phyloP scores from a whole-genome alignment of 2,329 filamentous ascomycete species.

The Diaporthe australafricana region DNA sequence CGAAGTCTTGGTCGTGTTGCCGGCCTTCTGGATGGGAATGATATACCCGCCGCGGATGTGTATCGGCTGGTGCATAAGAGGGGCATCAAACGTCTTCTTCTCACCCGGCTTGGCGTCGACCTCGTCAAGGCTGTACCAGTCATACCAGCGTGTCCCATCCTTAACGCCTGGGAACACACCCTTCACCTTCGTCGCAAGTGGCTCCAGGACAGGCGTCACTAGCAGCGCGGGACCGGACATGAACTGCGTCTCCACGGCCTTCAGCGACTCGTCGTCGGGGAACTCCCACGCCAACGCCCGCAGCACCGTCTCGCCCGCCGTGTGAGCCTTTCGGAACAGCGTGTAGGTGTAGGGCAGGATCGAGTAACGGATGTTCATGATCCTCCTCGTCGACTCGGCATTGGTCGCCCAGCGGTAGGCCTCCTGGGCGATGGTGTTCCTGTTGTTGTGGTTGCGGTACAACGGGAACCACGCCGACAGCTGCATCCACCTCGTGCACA shows the following conservation, averaged over 20 bases:
- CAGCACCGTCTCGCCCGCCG: background rate
- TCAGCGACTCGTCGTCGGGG: constrained; percentile 4
- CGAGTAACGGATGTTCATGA: constrained; percentile 13
- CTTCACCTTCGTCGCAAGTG: constrained; percentile 1
- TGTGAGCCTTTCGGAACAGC: constrained; percentile 1
- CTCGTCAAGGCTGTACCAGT: constrained; percentile 14
- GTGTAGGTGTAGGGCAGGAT: constrained; percentile 17
- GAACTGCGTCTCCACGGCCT: constrained; percentile 17
- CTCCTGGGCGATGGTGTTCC: constrained; percentile 9
- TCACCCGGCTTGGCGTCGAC: constrained; percentile 1
- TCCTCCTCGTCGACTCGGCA: constrained; percentile 7
- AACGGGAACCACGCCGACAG: constrained; percentile 77
- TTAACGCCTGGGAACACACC: constrained; percentile 2
- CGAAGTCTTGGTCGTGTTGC: constrained; percentile 3
- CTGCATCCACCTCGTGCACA: constrained; percentile 74
- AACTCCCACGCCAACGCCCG: constrained; percentile 12
- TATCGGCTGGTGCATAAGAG: constrained; percentile 4
- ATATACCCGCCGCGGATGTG: constrained; percentile 13
- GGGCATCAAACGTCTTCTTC: constrained; percentile 15
- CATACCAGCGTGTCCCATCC: constrained; percentile 8
- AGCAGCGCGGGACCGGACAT: constrained; percentile 4
- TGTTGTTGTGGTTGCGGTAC: constrained; percentile 69
- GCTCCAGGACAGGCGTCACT: constrained; percentile 1
- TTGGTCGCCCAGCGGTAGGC: constrained; percentile 11
- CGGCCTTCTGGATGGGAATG: constrained; percentile 15